Evolutionary conservation across 1,284 basidiomycete species (phyloP).

Genomic region (Malassezia japonica): DNA sequence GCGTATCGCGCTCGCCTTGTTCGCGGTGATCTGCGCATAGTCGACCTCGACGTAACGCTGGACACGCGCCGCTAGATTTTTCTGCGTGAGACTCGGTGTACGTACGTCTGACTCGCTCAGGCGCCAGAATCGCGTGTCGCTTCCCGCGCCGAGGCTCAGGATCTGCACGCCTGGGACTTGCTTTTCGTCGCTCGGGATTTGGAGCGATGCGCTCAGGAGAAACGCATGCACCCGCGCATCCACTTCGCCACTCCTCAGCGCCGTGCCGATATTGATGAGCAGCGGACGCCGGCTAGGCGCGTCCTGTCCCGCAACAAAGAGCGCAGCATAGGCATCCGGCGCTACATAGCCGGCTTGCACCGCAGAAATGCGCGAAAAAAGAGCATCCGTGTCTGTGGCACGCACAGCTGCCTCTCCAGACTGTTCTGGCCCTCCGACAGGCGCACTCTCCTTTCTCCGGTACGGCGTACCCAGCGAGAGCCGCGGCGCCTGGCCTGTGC

Average conservation of each 20-base stretch:
- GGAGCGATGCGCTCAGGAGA: conserved; percentile 49
- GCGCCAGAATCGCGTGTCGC: conserved; percentile 86
- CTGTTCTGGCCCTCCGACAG: background rate
- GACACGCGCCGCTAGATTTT: conserved; percentile 50
- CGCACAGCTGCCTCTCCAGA: conserved; percentile 16
- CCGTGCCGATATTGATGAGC: conserved; percentile 89
- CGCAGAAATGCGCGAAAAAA: conserved; percentile 18
- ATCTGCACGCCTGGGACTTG: conserved; percentile 59
- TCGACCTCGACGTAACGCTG: conserved; percentile 73
- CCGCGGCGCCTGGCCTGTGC: background rate
- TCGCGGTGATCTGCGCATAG: conserved; percentile 70
- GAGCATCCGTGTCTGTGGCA: conserved; percentile 19
- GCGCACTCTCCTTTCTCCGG: background rate
- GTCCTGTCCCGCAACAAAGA: background rate
- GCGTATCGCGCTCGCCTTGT: conserved; percentile 70
- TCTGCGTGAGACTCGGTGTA: conserved; percentile 17
- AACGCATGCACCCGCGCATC: conserved; percentile 70
- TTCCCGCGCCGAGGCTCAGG: conserved; percentile 79
- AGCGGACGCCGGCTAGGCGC: conserved; percentile 61
- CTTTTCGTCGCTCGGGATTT: conserved; percentile 29
- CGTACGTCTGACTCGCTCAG: conserved; percentile 53
- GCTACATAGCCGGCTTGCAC: conserved; percentile 16
- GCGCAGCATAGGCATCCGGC: conserved; percentile 9
- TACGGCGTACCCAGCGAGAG: conserved; percentile 9
- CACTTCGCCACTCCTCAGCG: conserved; percentile 68